Evolutionary conservation across 805 yeast species (phyloP), one percentile per base, ranked within the genome.

Genomic region (Priceomyces melissophilus): DNA sequence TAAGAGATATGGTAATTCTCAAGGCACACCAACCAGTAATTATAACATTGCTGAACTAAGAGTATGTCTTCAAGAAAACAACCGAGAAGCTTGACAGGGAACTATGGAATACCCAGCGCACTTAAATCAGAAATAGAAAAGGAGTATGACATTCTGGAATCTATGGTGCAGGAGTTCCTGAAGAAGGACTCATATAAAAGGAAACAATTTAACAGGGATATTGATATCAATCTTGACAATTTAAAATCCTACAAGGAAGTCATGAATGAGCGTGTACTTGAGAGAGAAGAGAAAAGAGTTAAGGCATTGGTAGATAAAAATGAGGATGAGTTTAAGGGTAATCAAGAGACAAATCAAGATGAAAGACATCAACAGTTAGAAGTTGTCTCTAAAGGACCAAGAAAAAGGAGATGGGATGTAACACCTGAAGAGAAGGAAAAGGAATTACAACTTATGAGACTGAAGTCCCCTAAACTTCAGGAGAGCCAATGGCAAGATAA

Each of bases 381-480:
- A n/a, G 10, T 31, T n/a, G n/a, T 20, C 25, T 20, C 25, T 20
- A 20, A n/a, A 53, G 59, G 36, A 46, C 42, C 8, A 28, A 44
- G 64, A 29, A 65, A 67, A 46, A 61, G 67, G 35, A 51, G 79
- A 45, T 72, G 77, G 74, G 78, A 73, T 46, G 76, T 73, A 1
- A 57, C 63, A 2, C 67, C 65, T 3, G 67, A 58, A 37, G 67
- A 66, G 27, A 58, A 56, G 23, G 62, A 50, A 25, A 35, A 32
- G 12, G 35, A 32, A 6, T 14, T 32, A 17, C 27, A 32, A 20
- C 8, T 14, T 3, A 32, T 6, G 6, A 32, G 23, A 33, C 3
- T 15, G 23, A 39, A 39, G 15, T 12, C 25, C 5, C n/a, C 14
- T 1, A 30, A 39, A 14, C 15, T 17, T 26, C 13, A 13, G 14